These are phyloP conservation scores for Colletotrichum liriopes DNA, from an alignment of 2,329 filamentous ascomycete genomes.

Conservation along the genomic window DNA sequence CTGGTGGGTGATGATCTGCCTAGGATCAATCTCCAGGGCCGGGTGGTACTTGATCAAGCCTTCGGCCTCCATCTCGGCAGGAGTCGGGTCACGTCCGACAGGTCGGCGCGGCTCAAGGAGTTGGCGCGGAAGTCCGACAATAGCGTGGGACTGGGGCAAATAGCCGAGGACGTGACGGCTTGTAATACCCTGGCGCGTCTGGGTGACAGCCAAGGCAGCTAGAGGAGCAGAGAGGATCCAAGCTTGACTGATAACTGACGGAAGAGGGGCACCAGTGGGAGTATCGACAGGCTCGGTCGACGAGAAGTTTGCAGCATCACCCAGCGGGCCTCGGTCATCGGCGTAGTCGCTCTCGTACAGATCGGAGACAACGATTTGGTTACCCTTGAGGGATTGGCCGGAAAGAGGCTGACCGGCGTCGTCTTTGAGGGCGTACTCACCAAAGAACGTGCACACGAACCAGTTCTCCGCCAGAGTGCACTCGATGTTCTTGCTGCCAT, in stretches of 20 bases:
- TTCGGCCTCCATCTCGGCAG: slow-evolving; percentile 83
- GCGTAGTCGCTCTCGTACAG: slow-evolving; percentile 88
- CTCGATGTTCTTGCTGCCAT: slow-evolving; percentile 80
- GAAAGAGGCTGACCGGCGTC: slow-evolving; percentile 52
- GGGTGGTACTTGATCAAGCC: slow-evolving; percentile 84
- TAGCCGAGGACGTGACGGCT: slow-evolving; percentile 86
- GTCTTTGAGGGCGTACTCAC: slow-evolving; percentile 71
- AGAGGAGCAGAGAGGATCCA: slow-evolving; percentile 88
- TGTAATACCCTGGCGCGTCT: slow-evolving; percentile 93
- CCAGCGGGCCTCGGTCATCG: slow-evolving; percentile 88
- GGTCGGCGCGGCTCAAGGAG: slow-evolving; percentile 90
- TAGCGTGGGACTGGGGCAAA: slow-evolving; percentile 79
- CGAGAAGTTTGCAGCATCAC: slow-evolving; percentile 80
- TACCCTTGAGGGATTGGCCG: slow-evolving; percentile 79
- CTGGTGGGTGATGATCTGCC: slow-evolving; percentile 84
- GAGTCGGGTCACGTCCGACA: slow-evolving; percentile 85
- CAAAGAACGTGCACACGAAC: slow-evolving; percentile 89
- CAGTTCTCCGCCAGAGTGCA: slow-evolving; percentile 94
- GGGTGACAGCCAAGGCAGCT: slow-evolving; percentile 84
- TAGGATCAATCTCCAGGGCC: slow-evolving; percentile 86
- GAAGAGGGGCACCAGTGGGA: slow-evolving; percentile 71
- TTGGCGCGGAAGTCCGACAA: slow-evolving; percentile 84
- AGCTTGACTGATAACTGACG: slow-evolving; percentile 84
- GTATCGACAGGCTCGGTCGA: slow-evolving; percentile 77
- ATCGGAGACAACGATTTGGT: slow-evolving; percentile 89